Base-by-base conservation (phyloP, 345 rosid genomes). In the Gossypium mustelinum region DNA sequence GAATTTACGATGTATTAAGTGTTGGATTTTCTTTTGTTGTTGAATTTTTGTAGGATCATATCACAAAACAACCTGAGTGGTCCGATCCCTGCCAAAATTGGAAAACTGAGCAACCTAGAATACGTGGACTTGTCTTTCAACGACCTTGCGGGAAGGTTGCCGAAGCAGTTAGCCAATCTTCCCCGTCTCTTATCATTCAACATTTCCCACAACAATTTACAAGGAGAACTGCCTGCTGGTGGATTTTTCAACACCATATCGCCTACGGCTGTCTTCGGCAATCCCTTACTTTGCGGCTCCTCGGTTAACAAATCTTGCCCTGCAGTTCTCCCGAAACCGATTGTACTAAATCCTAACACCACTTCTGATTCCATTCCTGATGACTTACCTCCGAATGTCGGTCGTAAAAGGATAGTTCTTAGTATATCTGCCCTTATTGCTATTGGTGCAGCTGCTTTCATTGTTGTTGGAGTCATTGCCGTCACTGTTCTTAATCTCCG, bases 371-470 rank as follows among this genome's bases (percentile, higher is more conserved):
- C 90, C 70, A 51, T 75, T 29, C 18, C 83, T 16, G 79, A 85
- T 70, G 73, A 68, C 11, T 18, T 79, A 18, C 86, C 88, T 75
- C 73, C 85, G 10, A 83, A 79, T 74, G 20, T 73, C 14, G 87
- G 84, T 52, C 97, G 89, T 85, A 88, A 85, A 76, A 82, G 96
- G 75, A 92, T 87, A 67, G 88, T 92, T 60, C 94, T 95, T 63
- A 95, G 99, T 76, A 91, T 95, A 60, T 95, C 99, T 50, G 90
- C 97, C 61, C 91, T 95, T 60, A 84, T 95, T 77, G 99, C 99
- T 71, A 95, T 95, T 48, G 97, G 97, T 74, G 99, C 98, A 20
- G 99, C 99, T 62, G 98, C 94, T 68, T 83, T 88, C 79, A 95
- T 95, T 77, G 89, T 89, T 57, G 81, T 93, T 72, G 99, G 99